These are phyloP conservation scores for Ballota nigra DNA, from an alignment of 257 asterid genomes.

Conservation along the genomic window DNA sequence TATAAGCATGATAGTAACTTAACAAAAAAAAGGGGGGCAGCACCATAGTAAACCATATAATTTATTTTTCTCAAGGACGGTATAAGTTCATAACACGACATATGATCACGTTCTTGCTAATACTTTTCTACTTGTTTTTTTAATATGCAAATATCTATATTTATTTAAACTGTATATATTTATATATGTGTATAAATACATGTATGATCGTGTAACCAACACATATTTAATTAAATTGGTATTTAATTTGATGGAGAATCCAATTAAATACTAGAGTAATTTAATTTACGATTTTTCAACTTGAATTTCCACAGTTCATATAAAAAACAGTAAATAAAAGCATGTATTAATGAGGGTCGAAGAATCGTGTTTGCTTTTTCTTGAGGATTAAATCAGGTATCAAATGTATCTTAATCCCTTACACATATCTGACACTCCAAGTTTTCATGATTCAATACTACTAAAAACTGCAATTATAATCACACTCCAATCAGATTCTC, in stretches of 20 bases:
- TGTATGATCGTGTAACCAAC: not conserved
- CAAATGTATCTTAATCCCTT: not conserved
- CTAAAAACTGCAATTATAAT: not conserved
- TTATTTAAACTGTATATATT: too few relatives aligned
- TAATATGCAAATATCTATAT: too few relatives aligned
- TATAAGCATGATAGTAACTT: not conserved
- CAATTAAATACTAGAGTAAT: not conserved
- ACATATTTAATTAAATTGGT: not conserved
- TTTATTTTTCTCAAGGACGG: not conserved
- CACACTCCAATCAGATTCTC: slow-evolving; percentile 16
- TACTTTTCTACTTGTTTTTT: not conserved
- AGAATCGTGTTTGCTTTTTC: slow-evolving; percentile 15
- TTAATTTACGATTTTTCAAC: not conserved
- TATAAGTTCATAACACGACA: not conserved
- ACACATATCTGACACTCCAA: slow-evolving; percentile 36
- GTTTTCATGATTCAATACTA: slow-evolving; percentile 23
- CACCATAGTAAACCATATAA: too few relatives aligned
- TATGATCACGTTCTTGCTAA: not conserved
- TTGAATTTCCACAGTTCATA: not conserved
- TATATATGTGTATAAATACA: too few relatives aligned
- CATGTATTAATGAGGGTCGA: not conserved
- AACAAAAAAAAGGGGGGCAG: too few relatives aligned
- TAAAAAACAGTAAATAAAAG: not conserved
- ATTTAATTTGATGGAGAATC: not conserved
- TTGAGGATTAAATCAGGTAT: slow-evolving; percentile 32